These are phyloP conservation scores for Pythium insidiosum DNA, from an alignment of 352 stramenopile genomes.

Conservation along the genomic window DNA sequence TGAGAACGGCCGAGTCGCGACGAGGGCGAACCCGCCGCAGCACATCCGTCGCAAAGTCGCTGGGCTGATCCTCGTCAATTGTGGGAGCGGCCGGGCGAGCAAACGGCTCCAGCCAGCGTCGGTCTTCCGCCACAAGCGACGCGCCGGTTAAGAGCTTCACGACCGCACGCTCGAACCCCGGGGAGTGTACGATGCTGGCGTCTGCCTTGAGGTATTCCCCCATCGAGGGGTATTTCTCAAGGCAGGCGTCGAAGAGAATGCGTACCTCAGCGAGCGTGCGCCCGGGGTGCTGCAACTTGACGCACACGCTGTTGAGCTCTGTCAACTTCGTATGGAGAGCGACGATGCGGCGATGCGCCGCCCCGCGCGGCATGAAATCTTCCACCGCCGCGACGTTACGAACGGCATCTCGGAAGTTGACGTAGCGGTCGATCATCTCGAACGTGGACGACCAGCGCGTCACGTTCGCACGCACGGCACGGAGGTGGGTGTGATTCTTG, in stretches of 20 bases:
- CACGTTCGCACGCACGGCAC: conserved; percentile 8
- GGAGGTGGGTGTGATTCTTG: conserved; percentile 3
- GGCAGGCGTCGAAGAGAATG: conserved; percentile 7
- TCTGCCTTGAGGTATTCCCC: not conserved
- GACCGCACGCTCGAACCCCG: too few relatives aligned
- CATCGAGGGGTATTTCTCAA: conserved; percentile 5
- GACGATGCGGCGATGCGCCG: conserved; percentile 4
- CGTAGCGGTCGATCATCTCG: conserved; percentile 14
- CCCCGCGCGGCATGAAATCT: conserved; percentile 12
- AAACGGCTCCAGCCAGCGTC: too few relatives aligned
- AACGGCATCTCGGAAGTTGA: conserved; percentile 8
- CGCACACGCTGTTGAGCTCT: conserved; percentile 13
- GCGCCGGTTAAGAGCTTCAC: too few relatives aligned
- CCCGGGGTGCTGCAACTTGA: conserved; percentile 4
- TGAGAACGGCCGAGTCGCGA: too few relatives aligned
- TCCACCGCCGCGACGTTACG: conserved; percentile 11
- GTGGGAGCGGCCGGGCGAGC: too few relatives aligned
- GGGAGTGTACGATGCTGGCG: not conserved
- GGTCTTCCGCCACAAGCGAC: too few relatives aligned
- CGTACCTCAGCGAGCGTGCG: conserved; percentile 7
- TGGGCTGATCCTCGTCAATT: too few relatives aligned
- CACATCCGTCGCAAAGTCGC: too few relatives aligned
- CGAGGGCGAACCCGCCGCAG: too few relatives aligned
- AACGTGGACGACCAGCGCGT: conserved; percentile 16
- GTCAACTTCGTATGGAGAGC: conserved; percentile 4